Conservation (phyloP, 352 stramenopile genomes). For the Plasmopara viticola region DNA sequence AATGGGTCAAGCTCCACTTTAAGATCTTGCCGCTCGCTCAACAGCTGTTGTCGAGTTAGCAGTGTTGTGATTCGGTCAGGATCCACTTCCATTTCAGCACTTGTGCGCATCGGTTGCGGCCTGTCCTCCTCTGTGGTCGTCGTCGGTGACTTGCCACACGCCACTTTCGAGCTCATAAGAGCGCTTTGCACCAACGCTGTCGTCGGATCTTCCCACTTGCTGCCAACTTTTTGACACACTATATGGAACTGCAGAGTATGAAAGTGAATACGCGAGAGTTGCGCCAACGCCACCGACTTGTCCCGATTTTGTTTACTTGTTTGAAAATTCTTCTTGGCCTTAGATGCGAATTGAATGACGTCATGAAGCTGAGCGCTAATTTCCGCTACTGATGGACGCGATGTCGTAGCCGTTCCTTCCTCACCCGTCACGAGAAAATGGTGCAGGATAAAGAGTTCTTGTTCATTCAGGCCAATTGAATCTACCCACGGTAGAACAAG, state of each 20-base stretch:
- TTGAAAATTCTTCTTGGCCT: constrained; percentile 41
- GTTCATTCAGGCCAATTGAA: constrained; percentile 78
- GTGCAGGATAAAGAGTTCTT: constrained; percentile 79
- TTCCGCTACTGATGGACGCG: constrained; percentile 60
- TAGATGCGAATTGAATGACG: constrained; percentile 51
- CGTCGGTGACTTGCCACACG: constrained; percentile 52
- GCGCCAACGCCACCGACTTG: constrained; percentile 39
- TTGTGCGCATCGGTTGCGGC: constrained; percentile 36
- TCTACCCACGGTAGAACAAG: constrained; percentile 74
- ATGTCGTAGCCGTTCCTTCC: constrained; percentile 67
- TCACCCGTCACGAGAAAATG: constrained; percentile 74
- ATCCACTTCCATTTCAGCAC: constrained; percentile 65
- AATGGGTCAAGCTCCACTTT: constrained; percentile 63
- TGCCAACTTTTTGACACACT: constrained; percentile 58
- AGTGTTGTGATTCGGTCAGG: constrained; percentile 63
- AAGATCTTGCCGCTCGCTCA: constrained; percentile 49
- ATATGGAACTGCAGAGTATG: constrained; percentile 86
- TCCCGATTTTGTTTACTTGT: constrained; percentile 16
- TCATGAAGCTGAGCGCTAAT: constrained; percentile 70
- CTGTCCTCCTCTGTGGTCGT: constrained; percentile 6
- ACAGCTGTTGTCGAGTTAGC: constrained; percentile 42
- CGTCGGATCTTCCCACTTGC: constrained; percentile 66
- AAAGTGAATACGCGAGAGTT: constrained; percentile 78
- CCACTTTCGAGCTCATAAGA: constrained; percentile 79
- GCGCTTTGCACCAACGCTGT: constrained; percentile 63